Evolutionary conservation across 2,329 filamentous ascomycete species (phyloP), one percentile per base, ranked within the genome.

Genomic region (Aspergillus hiratsukae): DNA sequence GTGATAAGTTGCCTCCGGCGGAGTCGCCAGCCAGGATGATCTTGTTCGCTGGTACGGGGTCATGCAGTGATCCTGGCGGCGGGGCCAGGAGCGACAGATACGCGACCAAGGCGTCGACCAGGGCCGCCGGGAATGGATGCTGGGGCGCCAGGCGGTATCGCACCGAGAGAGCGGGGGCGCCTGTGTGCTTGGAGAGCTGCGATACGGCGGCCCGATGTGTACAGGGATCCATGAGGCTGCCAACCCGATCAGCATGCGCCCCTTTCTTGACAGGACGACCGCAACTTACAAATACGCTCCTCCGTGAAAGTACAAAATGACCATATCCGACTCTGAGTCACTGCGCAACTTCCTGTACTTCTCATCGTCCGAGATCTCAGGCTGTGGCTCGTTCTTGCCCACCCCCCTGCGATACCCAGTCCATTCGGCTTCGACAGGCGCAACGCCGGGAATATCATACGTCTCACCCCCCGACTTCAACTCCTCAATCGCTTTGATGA

Each of bases 1-100:
- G 64, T 10, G 68, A 66, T 9, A 80, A 68, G 54, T 77, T 76
- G 5, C 69, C 78, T 23, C 78, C 78, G 0, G 77, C 76, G 1
- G 76, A 78, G 59, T 80, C 78, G 19, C 78, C 78, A 3, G 76
- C 71, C 19, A 80, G 59, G 49, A 80, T 63, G 55, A 80, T 79
- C 53, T 75, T 75, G 51, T 69, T 68, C 4, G 78, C 71, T 10
- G 73, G 70, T 2, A 80, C 66, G 17, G 78, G 69, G 17, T 70
- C 64, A 56, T 80, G 77, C 14, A 74, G 62, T 19, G 76, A 70
- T 11, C 73, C 75, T 11, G 70, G 64, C 0, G 77, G 76, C 10
- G 77, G 78, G 11, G 75, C 71, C 6, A 80, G 67, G 28, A 80
- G 71, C 28, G 74, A 76, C 3, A 80, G 68, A 57, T 80, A 80